phyloP scores from a whole-genome alignment of 768 basidiomycete genomes.

The Hericium rajendrae region DNA sequence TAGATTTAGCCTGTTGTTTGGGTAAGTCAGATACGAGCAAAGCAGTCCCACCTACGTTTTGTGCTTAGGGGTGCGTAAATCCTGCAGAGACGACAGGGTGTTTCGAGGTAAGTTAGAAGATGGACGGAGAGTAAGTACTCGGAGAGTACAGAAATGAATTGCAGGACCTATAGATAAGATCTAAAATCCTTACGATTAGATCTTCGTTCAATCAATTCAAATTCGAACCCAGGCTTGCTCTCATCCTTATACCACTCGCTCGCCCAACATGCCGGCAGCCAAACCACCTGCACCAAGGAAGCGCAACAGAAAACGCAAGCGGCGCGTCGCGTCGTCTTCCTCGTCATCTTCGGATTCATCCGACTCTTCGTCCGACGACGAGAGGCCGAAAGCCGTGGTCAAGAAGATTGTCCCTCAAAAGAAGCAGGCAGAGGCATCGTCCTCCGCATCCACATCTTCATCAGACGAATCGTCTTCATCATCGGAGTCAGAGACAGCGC shows the following conservation, averaged over 20 bases:
- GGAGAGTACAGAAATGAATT: too few relatives aligned
- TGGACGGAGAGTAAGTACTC: too few relatives aligned
- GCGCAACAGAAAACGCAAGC: conserved; percentile 25
- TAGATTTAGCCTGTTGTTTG: too few relatives aligned
- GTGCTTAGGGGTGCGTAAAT: too few relatives aligned
- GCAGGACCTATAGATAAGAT: too few relatives aligned
- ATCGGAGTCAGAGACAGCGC: conserved; percentile 11
- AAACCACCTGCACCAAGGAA: conserved; percentile 18
- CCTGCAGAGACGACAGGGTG: too few relatives aligned
- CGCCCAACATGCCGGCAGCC: conserved; percentile 7
- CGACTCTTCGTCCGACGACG: conserved; percentile 9
- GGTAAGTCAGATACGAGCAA: too few relatives aligned
- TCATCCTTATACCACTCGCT: neutral
- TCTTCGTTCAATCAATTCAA: too few relatives aligned
- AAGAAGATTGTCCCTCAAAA: conserved; percentile 4
- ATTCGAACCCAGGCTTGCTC: too few relatives aligned
- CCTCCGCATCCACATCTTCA: conserved; percentile 9
- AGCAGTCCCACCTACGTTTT: too few relatives aligned
- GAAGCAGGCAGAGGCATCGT: neutral
- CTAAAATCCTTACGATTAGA: too few relatives aligned
- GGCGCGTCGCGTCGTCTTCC: conserved; percentile 22
- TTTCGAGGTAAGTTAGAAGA: too few relatives aligned
- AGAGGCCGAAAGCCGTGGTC: neutral
- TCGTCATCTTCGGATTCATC: conserved; percentile 20
- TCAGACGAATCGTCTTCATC: conserved; percentile 12